Evolutionary conservation across 257 asterid species (phyloP), one percentile per base, ranked within the genome.

Genomic region (Striga asiatica): DNA sequence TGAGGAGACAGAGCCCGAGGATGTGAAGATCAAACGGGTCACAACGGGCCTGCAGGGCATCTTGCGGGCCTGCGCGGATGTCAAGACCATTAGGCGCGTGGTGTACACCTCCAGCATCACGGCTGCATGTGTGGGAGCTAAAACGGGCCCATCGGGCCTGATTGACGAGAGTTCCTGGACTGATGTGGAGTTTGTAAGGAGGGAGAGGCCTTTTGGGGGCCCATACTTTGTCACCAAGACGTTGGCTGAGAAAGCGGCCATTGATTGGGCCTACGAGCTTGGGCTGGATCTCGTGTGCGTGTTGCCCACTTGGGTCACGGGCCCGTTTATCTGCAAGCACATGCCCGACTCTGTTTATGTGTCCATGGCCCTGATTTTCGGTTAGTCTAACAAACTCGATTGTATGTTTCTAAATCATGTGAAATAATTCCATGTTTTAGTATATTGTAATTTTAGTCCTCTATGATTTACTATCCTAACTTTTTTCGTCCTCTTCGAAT

Each of bases 281-380:
- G 76, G 77, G 8, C 10, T 78, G 35, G 71, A 72, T 64, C 45
- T 78, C 52, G 71, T 78, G 7, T 46, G 67, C 0, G 16, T 72
- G 31, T 34, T 70, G 47, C 78, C 85, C 41, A 43, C 73, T 9
- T 60, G 56, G 55, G 42, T 70, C 3, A 52, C 56, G 29, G 85
- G 85, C 8, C 82, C 85, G 24, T 75, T 78, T 47, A 9, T 75
- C 19, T 50, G 61, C 24, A 58, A 76, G 10, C 61, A 21, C 7
- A 9, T 48, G 34, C 78, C 78, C 3, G 31, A 38, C 20, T 63
- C 81, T 0, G 69, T 74, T 16, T 45, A 9, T 3, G 0, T 19
- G 8, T 66, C 80, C 1, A 53, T 70, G 77, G 60, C 71, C 21
- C 25, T 71, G 66, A 58, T 75, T 3, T 63, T 63, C 5, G 81